Evolutionary conservation across 2,329 filamentous ascomycete species (phyloP).

Genomic region (Verruconis gallopava): DNA sequence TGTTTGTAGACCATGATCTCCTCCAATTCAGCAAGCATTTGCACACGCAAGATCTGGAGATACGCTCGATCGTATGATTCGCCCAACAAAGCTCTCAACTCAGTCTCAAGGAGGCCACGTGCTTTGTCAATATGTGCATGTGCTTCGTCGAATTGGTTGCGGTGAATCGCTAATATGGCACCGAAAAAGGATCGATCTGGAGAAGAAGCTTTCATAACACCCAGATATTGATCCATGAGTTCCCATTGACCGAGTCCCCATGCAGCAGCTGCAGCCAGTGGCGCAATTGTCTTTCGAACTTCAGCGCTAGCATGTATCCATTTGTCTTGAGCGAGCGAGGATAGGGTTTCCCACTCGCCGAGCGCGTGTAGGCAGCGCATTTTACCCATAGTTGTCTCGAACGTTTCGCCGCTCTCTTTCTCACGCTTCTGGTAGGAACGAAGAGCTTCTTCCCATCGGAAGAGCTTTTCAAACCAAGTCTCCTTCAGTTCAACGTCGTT

Average conservation of each 20-base stretch:
- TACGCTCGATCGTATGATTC: conserved; percentile 98
- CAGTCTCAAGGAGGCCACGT: conserved; percentile 84
- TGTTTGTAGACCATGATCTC: conserved; percentile 98
- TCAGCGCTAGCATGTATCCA: conserved; percentile 85
- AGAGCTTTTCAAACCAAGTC: conserved; percentile 97
- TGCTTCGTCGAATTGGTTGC: conserved; percentile 89
- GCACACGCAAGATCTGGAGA: conserved; percentile 91
- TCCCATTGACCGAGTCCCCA: conserved; percentile 98
- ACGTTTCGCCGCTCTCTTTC: conserved; percentile 53
- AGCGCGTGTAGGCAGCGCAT: conserved; percentile 97
- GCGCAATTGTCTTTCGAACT: conserved; percentile 80
- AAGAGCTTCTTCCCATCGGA: conserved; percentile 95
- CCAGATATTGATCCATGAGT: conserved; percentile 92
- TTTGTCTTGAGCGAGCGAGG: conserved; percentile 76
- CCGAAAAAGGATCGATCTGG: conserved; percentile 96
- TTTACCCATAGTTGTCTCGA: conserved; percentile 98
- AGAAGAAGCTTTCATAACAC: conserved; percentile 85
- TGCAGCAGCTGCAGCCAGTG: conserved; percentile 84
- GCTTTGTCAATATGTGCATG: conserved; percentile 82
- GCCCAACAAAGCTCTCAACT: conserved; percentile 89
- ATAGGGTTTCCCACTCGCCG: conserved; percentile 92
- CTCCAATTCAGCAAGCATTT: conserved; percentile 97
- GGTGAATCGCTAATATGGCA: conserved; percentile 85
- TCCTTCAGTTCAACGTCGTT: conserved; percentile 93
- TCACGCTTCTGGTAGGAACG: conserved; percentile 85